Evolutionary conservation across 352 stramenopile genomes (phyloP).

Genomic region (Phytophthora multivora): DNA sequence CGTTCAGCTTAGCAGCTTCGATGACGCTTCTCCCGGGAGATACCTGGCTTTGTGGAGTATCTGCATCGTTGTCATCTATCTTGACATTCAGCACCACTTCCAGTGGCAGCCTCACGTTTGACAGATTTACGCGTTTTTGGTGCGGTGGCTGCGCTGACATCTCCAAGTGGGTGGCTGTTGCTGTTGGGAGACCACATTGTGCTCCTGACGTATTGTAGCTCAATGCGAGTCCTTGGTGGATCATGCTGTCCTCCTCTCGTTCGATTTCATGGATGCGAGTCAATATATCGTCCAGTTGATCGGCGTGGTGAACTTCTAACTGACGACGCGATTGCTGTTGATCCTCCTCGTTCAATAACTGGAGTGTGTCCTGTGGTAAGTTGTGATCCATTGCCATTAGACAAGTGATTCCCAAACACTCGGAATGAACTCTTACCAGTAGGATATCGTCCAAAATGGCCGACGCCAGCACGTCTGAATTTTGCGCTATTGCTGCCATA

Average conservation of each 20-base stretch:
- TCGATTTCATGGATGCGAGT: slow-evolving; percentile 55
- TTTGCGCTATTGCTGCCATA: slow-evolving; percentile 44
- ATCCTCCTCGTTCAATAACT: slow-evolving; percentile 65
- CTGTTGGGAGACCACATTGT: slow-evolving; percentile 19
- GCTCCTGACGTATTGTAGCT: slow-evolving; percentile 18
- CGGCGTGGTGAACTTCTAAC: slow-evolving; percentile 29
- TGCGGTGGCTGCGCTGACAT: not conserved
- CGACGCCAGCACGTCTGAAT: slow-evolving; percentile 59
- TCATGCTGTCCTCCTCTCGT: slow-evolving; percentile 41
- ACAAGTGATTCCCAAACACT: not conserved
- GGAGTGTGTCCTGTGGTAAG: slow-evolving; percentile 52
- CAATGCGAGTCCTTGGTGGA: slow-evolving; percentile 42
- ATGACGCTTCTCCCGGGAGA: not conserved
- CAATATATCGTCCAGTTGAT: slow-evolving; percentile 59
- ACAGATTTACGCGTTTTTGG: not conserved
- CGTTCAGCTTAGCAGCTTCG: not conserved
- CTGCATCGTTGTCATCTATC: slow-evolving; percentile 2
- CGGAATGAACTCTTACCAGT: slow-evolving; percentile 34
- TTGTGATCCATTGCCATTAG: slow-evolving; percentile 2
- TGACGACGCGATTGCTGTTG: slow-evolving; percentile 30
- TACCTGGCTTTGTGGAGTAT: not conserved
- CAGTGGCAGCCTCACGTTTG: slow-evolving; percentile 41
- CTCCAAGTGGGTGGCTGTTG: not conserved
- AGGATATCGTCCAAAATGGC: slow-evolving; percentile 70
- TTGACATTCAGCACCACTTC: slow-evolving; percentile 58